A percentile compares a stretch with the other conserved stretches of the same genome.
These are phyloP conservation scores for Cyclostephanos tholiformis DNA, from an alignment of 108 stramenopile genomes.

Conservation along the genomic window DNA sequence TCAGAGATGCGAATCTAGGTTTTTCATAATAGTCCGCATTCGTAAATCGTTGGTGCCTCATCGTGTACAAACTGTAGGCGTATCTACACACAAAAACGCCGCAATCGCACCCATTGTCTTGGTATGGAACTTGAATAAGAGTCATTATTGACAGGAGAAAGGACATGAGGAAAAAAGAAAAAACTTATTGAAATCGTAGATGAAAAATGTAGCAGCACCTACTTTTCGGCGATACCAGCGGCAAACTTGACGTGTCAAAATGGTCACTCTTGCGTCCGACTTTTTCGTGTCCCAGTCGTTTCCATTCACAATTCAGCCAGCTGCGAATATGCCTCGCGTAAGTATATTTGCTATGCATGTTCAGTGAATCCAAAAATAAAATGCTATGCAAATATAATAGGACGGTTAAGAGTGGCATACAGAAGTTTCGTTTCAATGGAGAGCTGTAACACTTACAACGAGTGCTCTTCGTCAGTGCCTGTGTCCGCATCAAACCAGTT, in stretches of 20 bases:
- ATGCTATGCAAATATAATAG: conserved; percentile 49
- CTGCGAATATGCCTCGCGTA: conserved; percentile 50
- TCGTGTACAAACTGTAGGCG: conserved; percentile 67
- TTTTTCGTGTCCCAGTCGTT: conserved; percentile 43
- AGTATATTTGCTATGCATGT: conserved; percentile 62
- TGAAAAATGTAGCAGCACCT: conserved; percentile 19
- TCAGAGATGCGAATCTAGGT: conserved; percentile 26
- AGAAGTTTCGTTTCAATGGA: too few species aligned
- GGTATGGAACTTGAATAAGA: conserved; percentile 69
- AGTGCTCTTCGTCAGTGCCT: background rate
- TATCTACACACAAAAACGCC: conserved; percentile 92
- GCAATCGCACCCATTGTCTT: conserved; percentile 87
- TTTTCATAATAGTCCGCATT: conserved; percentile 27
- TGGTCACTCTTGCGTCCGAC: conserved; percentile 11
- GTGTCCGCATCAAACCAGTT: conserved; percentile 7
- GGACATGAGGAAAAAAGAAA: conserved; percentile 9
- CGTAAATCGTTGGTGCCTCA: conserved; percentile 56
- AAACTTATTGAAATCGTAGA: background rate
- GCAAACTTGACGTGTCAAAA: conserved; percentile 48
- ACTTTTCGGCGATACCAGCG: conserved; percentile 68
- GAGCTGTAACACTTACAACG: conserved; percentile 30
- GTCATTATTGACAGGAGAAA: background rate
- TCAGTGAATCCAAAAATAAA: conserved; percentile 84
- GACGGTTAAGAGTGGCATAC: background rate
- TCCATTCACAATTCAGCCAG: conserved; percentile 85